These are phyloP conservation scores for Marasmius fiardii DNA, from an alignment of 1,284 basidiomycete genomes.

Conservation along the genomic window DNA sequence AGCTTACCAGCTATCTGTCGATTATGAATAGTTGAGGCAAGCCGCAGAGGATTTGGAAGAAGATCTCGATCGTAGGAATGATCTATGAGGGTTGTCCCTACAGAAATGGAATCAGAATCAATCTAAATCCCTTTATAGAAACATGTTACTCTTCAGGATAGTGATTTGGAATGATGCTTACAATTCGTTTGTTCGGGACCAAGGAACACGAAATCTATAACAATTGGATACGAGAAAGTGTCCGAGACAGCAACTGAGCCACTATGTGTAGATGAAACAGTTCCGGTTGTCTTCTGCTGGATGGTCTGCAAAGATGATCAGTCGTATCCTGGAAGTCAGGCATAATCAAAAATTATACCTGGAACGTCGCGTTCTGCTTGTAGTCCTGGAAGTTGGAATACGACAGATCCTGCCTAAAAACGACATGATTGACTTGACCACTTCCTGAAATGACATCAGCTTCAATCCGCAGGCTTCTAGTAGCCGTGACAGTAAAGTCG, in stretches of 20 bases:
- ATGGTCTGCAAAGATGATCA: slow-evolving; percentile 12
- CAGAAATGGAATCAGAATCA: not conserved
- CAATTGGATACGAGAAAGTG: slow-evolving; percentile 23
- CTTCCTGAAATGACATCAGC: slow-evolving; percentile 46
- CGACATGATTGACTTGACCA: slow-evolving; percentile 40
- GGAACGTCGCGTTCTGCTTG: slow-evolving; percentile 32
- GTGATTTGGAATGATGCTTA: not conserved
- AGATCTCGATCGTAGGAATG: slow-evolving; percentile 16
- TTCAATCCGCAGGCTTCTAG: slow-evolving; percentile 43
- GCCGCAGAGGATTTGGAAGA: slow-evolving; percentile 13
- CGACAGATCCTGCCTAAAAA: slow-evolving; percentile 41
- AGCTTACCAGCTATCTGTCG: slow-evolving; percentile 30
- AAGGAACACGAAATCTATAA: slow-evolving; percentile 18
- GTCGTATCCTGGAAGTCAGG: not conserved
- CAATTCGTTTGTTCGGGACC: slow-evolving; percentile 10
- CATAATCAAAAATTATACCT: slow-evolving; percentile 30
- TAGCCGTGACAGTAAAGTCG: slow-evolving; percentile 46
- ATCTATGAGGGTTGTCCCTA: slow-evolving; percentile 15
- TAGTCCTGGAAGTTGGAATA: slow-evolving; percentile 52
- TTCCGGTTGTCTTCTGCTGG: slow-evolving; percentile 21
- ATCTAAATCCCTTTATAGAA: too few relatives aligned
- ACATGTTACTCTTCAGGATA: too few relatives aligned
- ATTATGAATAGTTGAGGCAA: slow-evolving; percentile 12
- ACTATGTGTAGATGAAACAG: slow-evolving; percentile 24
- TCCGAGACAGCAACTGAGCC: slow-evolving; percentile 9